Conservation (phyloP, 352 stramenopile species). For the Globisporangium viniferum region DNA sequence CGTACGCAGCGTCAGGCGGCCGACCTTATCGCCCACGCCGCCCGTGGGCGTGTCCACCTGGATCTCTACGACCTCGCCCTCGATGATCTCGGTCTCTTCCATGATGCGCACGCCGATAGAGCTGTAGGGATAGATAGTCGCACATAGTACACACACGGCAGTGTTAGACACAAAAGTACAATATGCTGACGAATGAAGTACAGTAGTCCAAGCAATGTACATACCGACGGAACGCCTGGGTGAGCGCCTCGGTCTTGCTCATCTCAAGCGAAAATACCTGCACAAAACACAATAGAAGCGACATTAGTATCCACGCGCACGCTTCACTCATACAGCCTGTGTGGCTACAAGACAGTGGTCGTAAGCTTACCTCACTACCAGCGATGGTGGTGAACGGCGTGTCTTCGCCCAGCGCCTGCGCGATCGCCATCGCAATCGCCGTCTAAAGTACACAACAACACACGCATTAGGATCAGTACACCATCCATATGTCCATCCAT, state of each 20-base stretch:
- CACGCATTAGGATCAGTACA: slow-evolving; percentile 1
- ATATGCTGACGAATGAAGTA: background rate
- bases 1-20: slow-evolving; percentile 96
- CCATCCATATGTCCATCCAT: background rate
- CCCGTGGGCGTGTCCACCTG: slow-evolving; percentile 92
- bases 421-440: slow-evolving; percentile 98
- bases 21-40: slow-evolving; percentile 76
- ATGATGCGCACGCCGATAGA: slow-evolving; percentile 98
- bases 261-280: slow-evolving; percentile 99
- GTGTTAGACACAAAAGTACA: background rate
- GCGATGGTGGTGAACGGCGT: slow-evolving; percentile 99
- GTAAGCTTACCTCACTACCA: slow-evolving; percentile 81
- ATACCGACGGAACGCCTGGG: slow-evolving; percentile 93
- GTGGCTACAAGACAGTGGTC: background rate
- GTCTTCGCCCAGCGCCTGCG: slow-evolving; percentile 96
- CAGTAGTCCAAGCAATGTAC: background rate
- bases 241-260: slow-evolving; percentile 99
- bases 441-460: slow-evolving; percentile 51
- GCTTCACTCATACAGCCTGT: background rate
- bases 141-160: background rate
- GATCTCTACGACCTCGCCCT: slow-evolving; percentile 99
- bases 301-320: background rate
- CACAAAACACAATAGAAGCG: background rate
- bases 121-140: background rate
- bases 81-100: slow-evolving; percentile 99